phyloP scores from a whole-genome alignment of 2,329 filamentous ascomycete species.

The Curvularia eragrostidis region DNA sequence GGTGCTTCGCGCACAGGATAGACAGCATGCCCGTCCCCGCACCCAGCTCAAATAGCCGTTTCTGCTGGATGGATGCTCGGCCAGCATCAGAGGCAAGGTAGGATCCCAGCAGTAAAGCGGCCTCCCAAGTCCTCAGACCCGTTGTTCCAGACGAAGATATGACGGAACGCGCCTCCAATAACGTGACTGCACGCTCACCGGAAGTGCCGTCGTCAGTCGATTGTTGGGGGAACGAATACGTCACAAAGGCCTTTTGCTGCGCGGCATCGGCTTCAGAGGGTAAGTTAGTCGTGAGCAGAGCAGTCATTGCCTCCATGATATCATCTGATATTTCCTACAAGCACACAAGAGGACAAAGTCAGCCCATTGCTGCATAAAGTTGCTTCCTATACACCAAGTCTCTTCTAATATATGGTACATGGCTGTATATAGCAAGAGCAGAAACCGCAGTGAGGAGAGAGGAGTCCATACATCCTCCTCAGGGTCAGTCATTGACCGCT shows the following conservation, averaged over 20 bases:
- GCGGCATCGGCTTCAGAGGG: conserved; percentile 70
- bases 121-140: conserved; percentile 82
- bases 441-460: conserved; percentile 31
- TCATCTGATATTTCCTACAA: conserved; percentile 81
- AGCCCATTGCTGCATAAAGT: conserved; percentile 24
- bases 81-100: conserved; percentile 63
- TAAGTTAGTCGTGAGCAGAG: conserved; percentile 68
- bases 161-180: conserved; percentile 72
- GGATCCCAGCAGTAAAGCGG: conserved; percentile 73
- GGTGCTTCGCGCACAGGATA: conserved; percentile 73
- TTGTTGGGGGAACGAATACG: conserved; percentile 61
- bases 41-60: conserved; percentile 73
- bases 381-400: conserved; percentile 1
- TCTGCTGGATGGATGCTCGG: conserved; percentile 57
- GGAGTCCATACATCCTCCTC: conserved; percentile 79
- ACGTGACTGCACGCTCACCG: conserved; percentile 58
- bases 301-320: conserved; percentile 72
- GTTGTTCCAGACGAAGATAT: conserved; percentile 76
- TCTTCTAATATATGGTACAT: conserved; percentile 1
- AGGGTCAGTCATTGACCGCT: conserved; percentile 78
- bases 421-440: conserved; percentile 2
- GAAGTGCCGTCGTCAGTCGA: conserved; percentile 22
- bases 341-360: conserved; percentile 29
- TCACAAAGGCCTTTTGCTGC: conserved; percentile 77
- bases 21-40: conserved; percentile 79